Conservation (phyloP, 805 yeast species). For the Candida ascalaphidarum region DNA sequence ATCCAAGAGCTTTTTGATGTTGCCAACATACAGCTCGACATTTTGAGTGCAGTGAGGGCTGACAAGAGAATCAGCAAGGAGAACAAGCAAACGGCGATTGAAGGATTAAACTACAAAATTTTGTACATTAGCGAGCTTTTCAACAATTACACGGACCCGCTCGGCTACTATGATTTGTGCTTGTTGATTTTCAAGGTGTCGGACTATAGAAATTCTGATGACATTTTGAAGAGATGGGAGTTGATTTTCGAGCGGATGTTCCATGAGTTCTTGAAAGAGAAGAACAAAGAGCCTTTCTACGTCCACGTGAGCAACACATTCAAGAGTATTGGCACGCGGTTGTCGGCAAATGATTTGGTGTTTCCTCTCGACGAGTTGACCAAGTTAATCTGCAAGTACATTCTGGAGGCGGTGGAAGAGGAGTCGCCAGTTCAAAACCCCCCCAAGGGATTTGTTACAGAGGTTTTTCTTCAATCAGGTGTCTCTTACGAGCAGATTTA, state of each 20-base stretch:
- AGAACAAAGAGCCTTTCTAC: constrained; percentile 28
- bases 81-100: constrained; percentile 42
- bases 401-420: constrained; percentile 30
- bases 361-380: constrained; percentile 72
- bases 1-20: constrained; percentile 80
- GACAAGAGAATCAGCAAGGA: constrained; percentile 43
- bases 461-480: constrained; percentile 57
- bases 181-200: constrained; percentile 72
- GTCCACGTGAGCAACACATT: constrained; percentile 30
- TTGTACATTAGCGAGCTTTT: constrained; percentile 69
- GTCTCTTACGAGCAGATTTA: constrained; percentile 58
- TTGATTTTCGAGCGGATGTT: constrained; percentile 48
- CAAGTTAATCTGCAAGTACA: constrained; percentile 52
- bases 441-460: constrained; percentile 50
- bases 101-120: constrained; percentile 54
- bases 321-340: constrained; percentile 49
- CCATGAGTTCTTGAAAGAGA: constrained; percentile 20
- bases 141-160: constrained; percentile 80
- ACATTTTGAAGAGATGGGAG: constrained; percentile 75
- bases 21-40: constrained; percentile 74
- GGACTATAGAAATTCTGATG: constrained; percentile 79
- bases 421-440: constrained; percentile 22
- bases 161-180: constrained; percentile 80
- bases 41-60: constrained; percentile 38
- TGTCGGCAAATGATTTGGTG: constrained; percentile 63